A percentile compares a stretch with the other conserved stretches of the same genome.
Conservation (phyloP, 2,329 filamentous ascomycete genomes). For the Beauveria sp. region DNA sequence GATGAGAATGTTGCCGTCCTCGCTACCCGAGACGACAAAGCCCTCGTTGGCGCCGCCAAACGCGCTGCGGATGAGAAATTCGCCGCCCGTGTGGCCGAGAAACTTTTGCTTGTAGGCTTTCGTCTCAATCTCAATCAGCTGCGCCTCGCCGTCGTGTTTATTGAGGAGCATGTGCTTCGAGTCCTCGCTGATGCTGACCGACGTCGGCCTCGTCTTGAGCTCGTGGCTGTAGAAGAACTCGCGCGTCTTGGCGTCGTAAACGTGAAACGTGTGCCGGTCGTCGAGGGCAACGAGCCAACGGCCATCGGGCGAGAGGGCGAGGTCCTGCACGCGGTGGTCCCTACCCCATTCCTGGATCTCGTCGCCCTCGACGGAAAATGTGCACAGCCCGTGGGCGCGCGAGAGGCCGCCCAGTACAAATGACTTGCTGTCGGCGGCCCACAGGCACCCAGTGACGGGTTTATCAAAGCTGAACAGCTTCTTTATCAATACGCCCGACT, state of each 20-base stretch:
- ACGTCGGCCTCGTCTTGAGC: constrained; percentile 60
- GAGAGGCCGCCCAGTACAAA: constrained; percentile 78
- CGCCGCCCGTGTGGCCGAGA: constrained; percentile 64
- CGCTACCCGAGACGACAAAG: constrained; percentile 86
- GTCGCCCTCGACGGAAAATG: constrained; percentile 61
- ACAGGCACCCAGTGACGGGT: constrained; percentile 83
- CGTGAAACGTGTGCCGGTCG: constrained; percentile 60
- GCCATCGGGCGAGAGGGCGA: constrained; percentile 76
- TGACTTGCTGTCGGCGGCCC: constrained; percentile 68
- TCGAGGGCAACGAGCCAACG: constrained; percentile 73
- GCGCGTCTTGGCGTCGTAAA: constrained; percentile 73
- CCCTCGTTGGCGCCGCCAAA: constrained; percentile 90
- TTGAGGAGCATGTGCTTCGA: constrained; percentile 78
- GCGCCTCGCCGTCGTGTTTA: constrained; percentile 66
- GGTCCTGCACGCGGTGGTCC: constrained; percentile 71
- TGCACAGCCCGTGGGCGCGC: constrained; percentile 55
- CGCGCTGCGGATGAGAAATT: constrained; percentile 70
- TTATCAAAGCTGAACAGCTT: constrained; percentile 67
- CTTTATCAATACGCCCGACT: constrained; percentile 58
- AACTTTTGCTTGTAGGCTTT: constrained; percentile 67
- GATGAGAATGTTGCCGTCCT: constrained; percentile 71
- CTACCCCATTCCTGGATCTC: constrained; percentile 58
- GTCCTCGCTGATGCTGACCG: constrained; percentile 72
- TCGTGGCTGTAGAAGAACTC: constrained; percentile 69
- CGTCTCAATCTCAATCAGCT: constrained; percentile 69